These are phyloP conservation scores for Priceomyces medius DNA, from an alignment of 805 yeast species.

Conservation along the genomic window DNA sequence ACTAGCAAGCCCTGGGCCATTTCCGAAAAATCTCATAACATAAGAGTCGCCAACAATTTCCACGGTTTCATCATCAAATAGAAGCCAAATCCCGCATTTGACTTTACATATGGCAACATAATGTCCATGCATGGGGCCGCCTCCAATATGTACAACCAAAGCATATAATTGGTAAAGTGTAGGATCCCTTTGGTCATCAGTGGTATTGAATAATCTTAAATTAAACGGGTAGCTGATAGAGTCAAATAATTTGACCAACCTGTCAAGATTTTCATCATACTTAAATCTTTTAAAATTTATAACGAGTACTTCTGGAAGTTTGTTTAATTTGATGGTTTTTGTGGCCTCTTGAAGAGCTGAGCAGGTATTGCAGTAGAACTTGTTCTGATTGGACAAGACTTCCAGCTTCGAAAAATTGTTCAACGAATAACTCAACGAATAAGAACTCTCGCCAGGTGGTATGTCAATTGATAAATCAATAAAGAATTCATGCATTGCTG, in stretches of 20 bases:
- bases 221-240: slow-evolving; percentile 77
- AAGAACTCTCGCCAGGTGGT: slow-evolving; percentile 54
- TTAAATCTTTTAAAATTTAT: slow-evolving; percentile 90
- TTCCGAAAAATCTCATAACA: slow-evolving; percentile 85
- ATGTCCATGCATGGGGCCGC: slow-evolving; percentile 98
- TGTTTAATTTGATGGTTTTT: slow-evolving; percentile 77
- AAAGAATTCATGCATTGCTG: slow-evolving; percentile 81
- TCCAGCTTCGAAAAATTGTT: slow-evolving; percentile 84
- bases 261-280: slow-evolving; percentile 77
- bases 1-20: slow-evolving; percentile 81
- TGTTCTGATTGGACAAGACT: slow-evolving; percentile 80
- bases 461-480: slow-evolving; percentile 85
- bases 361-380: slow-evolving; percentile 90
- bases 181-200: slow-evolving; percentile 47
- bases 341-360: slow-evolving; percentile 92
- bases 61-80: slow-evolving; percentile 94
- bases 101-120: slow-evolving; percentile 86
- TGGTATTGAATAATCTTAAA: slow-evolving; percentile 67
- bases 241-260: slow-evolving; percentile 84
- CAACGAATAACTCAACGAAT: slow-evolving; percentile 73
- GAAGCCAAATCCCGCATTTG: slow-evolving; percentile 76
- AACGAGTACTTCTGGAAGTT: slow-evolving; percentile 74
- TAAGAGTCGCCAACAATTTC: slow-evolving; percentile 82
- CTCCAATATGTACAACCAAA: slow-evolving; percentile 91
- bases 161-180: slow-evolving; percentile 75